Evolutionary conservation across 129 eudicot species (phyloP), one percentile per base, ranked within the genome.

Genomic region (Artemisia argyi): DNA sequence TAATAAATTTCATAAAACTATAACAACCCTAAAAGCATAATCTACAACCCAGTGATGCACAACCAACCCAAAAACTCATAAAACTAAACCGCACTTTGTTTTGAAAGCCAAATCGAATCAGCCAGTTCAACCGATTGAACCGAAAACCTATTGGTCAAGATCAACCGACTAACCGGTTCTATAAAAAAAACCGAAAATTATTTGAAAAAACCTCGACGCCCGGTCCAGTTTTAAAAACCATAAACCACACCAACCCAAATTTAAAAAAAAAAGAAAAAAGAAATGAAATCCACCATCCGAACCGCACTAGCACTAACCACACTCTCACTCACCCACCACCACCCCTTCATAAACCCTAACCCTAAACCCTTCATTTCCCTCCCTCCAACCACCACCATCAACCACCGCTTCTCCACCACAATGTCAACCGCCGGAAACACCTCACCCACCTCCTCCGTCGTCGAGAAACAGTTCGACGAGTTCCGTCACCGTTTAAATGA

Each of bases 381-480:
- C 46, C 46, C 2, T 39, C 46, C 46, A 39, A n/a, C 61, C 64
- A 49, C 61, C 56, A 56, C 77, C 60, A 14, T 52, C 13, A 49
- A 72, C 26, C 78, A 3, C 28, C 15, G 61, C 68, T 55, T 65
- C 49, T 54, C 72, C 71, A 62, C 82, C 52, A 20, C 91, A 48
- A 81, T 86, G 85, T 84, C 57, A 52, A 17, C 87, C 9, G 80
- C 60, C 60, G 84, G 73, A 51, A 82, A 71, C 69, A 65, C 81
- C 14, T 84, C 96, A 9, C 84, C 92, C 20, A 84, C 84, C 3
- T 35, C 77, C 52, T 75, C 81, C 18, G 17, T 66, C 0, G 76
- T 90, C 14, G 96, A 82, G 61, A 88, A 84, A 55, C 96, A 90
- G 64, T 94, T 94, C 68, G 85, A 84, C 14, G 79, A 67, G 66